Percentiles rank a stretch among this genome's conserved stretches.
These are phyloP conservation scores for Piloderma croceum DNA, from an alignment of 768 basidiomycete species.

Conservation along the genomic window DNA sequence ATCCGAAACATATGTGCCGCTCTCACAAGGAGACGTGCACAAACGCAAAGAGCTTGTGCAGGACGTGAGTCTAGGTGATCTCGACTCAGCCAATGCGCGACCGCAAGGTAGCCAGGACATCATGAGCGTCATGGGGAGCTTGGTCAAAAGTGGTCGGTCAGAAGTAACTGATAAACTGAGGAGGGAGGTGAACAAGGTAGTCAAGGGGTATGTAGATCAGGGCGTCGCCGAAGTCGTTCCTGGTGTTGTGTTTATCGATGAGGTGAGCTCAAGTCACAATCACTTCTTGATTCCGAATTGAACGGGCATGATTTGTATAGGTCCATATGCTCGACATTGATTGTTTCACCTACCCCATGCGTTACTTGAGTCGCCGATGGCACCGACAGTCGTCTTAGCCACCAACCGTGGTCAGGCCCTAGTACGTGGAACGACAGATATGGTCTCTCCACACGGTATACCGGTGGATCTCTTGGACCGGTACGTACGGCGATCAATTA, in stretches of 20 bases:
- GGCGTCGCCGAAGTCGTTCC: slow-evolving; percentile 97
- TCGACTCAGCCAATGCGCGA: slow-evolving; percentile 94
- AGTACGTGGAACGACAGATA: slow-evolving; percentile 90
- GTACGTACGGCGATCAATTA: slow-evolving; percentile 33
- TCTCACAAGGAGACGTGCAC: slow-evolving; percentile 95
- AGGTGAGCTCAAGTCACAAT: slow-evolving; percentile 48
- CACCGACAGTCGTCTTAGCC: slow-evolving; percentile 94
- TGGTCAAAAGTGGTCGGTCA: slow-evolving; percentile 89
- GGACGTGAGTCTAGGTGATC: slow-evolving; percentile 89
- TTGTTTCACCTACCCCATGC: slow-evolving; percentile 97
- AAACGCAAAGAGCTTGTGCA: slow-evolving; percentile 95
- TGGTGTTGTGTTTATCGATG: slow-evolving; percentile 97
- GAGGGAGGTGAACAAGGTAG: slow-evolving; percentile 94
- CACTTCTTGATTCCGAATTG: slow-evolving; percentile 2
- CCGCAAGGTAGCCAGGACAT: slow-evolving; percentile 97
- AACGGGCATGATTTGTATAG: slow-evolving; percentile 32
- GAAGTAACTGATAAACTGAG: slow-evolving; percentile 97
- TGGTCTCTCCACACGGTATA: slow-evolving; percentile 87
- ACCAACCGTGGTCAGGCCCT: slow-evolving; percentile 92
- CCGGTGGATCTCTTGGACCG: slow-evolving; percentile 92
- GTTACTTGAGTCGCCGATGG: slow-evolving; percentile 91
- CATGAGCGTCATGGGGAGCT: slow-evolving; percentile 93
- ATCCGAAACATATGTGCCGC: slow-evolving; percentile 95
- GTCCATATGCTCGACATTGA: slow-evolving; percentile 99
- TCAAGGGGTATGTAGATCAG: slow-evolving; percentile 95